These are phyloP conservation scores for Cordyceps cicadae DNA, from an alignment of 2,329 filamentous ascomycete genomes.

Conservation along the genomic window DNA sequence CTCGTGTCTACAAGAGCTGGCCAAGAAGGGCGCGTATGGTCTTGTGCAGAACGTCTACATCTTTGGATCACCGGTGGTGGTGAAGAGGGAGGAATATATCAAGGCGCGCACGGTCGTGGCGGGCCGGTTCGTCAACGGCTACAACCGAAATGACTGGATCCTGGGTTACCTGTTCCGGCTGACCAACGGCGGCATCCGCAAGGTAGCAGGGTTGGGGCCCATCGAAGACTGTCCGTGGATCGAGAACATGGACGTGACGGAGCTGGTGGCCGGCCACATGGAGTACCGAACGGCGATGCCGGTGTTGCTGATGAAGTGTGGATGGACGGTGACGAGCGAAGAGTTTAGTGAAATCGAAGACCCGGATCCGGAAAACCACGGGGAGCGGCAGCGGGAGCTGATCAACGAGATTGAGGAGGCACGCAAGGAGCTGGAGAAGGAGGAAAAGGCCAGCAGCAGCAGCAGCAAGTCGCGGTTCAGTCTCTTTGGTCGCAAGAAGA, in stretches of 20 bases:
- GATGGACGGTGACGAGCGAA: constrained; percentile 85
- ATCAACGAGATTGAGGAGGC: constrained; percentile 97
- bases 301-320: constrained; percentile 72
- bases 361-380: constrained; percentile 89
- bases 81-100: constrained; percentile 82
- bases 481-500: constrained; percentile 78
- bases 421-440: constrained; percentile 73
- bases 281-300: constrained; percentile 93
- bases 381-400: constrained; percentile 77
- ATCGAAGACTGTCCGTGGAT: constrained; percentile 70
- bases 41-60: constrained; percentile 92
- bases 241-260: constrained; percentile 84
- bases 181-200: constrained; percentile 84
- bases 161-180: constrained; percentile 91
- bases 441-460: constrained; percentile 55
- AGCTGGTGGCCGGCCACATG: constrained; percentile 87
- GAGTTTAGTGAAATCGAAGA: constrained; percentile 97
- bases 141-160: constrained; percentile 95
- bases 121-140: constrained; percentile 92
- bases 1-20: constrained; percentile 79
- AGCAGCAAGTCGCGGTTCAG: constrained; percentile 47
- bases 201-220: constrained; percentile 73
- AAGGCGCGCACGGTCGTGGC: constrained; percentile 74
- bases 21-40: constrained; percentile 73
- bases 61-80: constrained; percentile 86